Percentiles rank a stretch among this genome's conserved stretches.
phyloP scores from a whole-genome alignment of 768 basidiomycete species.

The Clavulina sp. region DNA sequence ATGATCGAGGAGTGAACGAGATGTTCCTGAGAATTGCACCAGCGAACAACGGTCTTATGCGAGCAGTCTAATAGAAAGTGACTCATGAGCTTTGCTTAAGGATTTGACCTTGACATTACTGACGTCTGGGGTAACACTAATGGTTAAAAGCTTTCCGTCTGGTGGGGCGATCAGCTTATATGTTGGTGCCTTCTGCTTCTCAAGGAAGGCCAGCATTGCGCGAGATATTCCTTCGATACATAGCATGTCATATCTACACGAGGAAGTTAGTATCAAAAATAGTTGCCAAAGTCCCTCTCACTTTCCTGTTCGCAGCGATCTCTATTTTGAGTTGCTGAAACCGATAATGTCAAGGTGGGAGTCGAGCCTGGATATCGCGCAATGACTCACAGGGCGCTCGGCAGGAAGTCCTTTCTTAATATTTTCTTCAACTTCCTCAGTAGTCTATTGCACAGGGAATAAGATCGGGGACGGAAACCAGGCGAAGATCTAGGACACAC shows the following conservation, averaged over 20 bases:
- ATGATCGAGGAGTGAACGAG: conserved; percentile 72
- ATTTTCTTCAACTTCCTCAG: conserved; percentile 65
- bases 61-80: conserved; percentile 37
- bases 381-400: conserved; percentile 51
- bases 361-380: not conserved
- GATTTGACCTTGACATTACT: conserved; percentile 3
- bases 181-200: conserved; percentile 42
- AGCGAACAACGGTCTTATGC: conserved; percentile 80
- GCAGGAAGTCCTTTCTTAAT: conserved; percentile 71
- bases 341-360: conserved; percentile 10
- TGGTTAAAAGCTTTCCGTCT: conserved; percentile 54
- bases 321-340: conserved; percentile 93
- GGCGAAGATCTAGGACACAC: conserved; percentile 31
- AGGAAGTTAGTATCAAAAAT: conserved; percentile 3
- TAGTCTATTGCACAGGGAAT: conserved; percentile 41
- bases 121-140: conserved; percentile 58
- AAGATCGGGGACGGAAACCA: not conserved
- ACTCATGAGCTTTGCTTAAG: not conserved
- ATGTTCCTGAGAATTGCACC: conserved; percentile 81
- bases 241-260: conserved; percentile 92
- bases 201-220: conserved; percentile 68
- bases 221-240: conserved; percentile 93
- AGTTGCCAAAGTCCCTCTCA: not conserved
- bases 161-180: conserved; percentile 61
- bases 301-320: conserved; percentile 86